Evolutionary conservation across 2,329 filamentous ascomycete genomes (phyloP), one percentile per base, ranked within the genome.

Genomic region (Botrytis fragariae): DNA sequence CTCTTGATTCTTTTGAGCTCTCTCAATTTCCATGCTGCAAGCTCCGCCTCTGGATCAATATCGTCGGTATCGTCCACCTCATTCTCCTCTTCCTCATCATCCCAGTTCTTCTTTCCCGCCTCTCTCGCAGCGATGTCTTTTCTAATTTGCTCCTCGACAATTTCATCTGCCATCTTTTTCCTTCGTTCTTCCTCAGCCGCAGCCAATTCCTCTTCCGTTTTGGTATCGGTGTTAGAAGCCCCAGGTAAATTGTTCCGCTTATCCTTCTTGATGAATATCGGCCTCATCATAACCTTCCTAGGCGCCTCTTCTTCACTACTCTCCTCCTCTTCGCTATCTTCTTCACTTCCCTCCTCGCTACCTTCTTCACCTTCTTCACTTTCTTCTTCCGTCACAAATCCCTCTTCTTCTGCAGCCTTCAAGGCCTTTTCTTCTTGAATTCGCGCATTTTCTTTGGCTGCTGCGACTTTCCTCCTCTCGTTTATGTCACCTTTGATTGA

Each of bases 61-160:
- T 90, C 93, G 81, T 99, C 96, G 3, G 91, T 93, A 79, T 97
- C 96, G 82, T 98, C 94, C 32, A 98, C 91, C 65, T 93, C 92
- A 48, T 90, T 90, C 39, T 89, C 89, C 35, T 88, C 87, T 8
- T 90, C 89, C n/a, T 90, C 88, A 71, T 86, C 86, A 67, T 97
- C 95, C 94, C 95, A 98, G 79, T 94, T 91, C 81, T 93, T 94
- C 82, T 93, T 94, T 20, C 90, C 91, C 0, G 90, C 89, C 0
- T 90, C 90, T 72, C 91, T 89, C 35, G 92, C 93, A 6, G 91
- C 91, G 0, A 93, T 88, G 78, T 95, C 92, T 77, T 93, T 93
- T 79, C 92, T 91, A 61, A 98, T 90, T 81, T 98, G 94, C 78
- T 95, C 93, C 81, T 97, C 94, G 22, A 99, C 90, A 16, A 98